Conservation (phyloP, 2,329 filamentous ascomycete species). For the Penicillium sp. region DNA sequence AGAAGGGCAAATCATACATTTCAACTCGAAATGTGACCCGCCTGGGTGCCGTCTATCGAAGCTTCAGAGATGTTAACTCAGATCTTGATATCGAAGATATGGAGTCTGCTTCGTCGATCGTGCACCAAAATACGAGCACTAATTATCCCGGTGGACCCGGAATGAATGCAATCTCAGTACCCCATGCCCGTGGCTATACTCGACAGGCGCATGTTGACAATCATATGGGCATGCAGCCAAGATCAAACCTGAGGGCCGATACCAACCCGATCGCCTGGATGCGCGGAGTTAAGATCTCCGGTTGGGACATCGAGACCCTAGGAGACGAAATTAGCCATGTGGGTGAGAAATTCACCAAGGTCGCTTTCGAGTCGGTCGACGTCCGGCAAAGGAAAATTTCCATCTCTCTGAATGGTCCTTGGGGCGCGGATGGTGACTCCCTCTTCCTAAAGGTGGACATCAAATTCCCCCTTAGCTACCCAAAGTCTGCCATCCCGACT, state of each 20-base stretch:
- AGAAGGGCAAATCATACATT: constrained; percentile 68
- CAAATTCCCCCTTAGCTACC: constrained; percentile 63
- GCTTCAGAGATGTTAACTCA: constrained; percentile 75
- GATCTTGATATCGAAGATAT: constrained; percentile 59
- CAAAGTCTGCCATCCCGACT: constrained; percentile 52
- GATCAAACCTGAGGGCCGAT: constrained; percentile 52
- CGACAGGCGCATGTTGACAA: constrained; percentile 54
- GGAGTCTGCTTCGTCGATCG: constrained; percentile 35
- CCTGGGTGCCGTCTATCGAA: constrained; percentile 83
- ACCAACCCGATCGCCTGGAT: constrained; percentile 67
- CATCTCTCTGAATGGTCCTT: constrained; percentile 64
- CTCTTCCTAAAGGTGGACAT: constrained; percentile 63
- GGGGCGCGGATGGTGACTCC: constrained; percentile 57
- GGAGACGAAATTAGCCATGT: constrained; percentile 66
- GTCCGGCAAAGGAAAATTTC: constrained; percentile 57
- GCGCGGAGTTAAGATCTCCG: constrained; percentile 65
- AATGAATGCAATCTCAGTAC: constrained; percentile 57
- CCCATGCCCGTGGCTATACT: constrained; percentile 53
- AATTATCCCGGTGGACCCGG: constrained; percentile 40
- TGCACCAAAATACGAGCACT: constrained; percentile 24
- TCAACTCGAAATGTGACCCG: constrained; percentile 74
- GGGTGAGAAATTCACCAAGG: constrained; percentile 64
- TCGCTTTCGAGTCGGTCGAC: constrained; percentile 64
- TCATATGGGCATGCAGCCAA: constrained; percentile 53
- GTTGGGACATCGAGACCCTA: constrained; percentile 58